Evolutionary conservation across 2,329 filamentous ascomycete genomes (phyloP).

Genomic region (Pseudophaeomoniella oleicola): DNA sequence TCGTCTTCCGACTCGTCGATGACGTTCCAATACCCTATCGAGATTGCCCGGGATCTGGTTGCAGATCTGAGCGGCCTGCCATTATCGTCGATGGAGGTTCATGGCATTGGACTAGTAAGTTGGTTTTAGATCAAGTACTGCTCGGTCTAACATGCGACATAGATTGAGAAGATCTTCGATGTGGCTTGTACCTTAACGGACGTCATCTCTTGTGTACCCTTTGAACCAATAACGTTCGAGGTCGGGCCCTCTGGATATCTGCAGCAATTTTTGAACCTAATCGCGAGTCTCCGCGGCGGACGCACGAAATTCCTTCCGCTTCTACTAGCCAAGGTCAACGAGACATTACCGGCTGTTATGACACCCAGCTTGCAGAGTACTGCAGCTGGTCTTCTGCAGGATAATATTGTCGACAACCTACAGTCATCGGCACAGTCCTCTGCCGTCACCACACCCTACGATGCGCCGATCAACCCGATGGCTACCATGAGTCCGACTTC

Average conservation of each 20-base stretch:
- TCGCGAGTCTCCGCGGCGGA: constrained; percentile 58
- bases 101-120: constrained; percentile 58
- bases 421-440: background rate
- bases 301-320: constrained; percentile 65
- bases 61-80: constrained; percentile 58
- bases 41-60: constrained; percentile 47
- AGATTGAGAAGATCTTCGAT: constrained; percentile 71
- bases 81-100: constrained; percentile 56
- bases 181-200: constrained; percentile 60
- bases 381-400: background rate
- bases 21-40: constrained; percentile 48
- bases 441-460: background rate
- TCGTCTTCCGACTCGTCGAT: constrained; percentile 42
- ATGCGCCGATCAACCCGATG: background rate
- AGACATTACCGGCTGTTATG: constrained; percentile 41
- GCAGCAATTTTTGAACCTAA: constrained; percentile 50
- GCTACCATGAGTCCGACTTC: background rate
- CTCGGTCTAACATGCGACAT: background rate
- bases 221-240: constrained; percentile 39
- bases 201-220: constrained; percentile 49
- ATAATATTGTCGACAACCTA: background rate
- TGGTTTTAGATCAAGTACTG: background rate
- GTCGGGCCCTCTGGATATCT: constrained; percentile 60
- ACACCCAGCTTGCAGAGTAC: background rate
- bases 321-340: constrained; percentile 59